These are phyloP conservation scores for Entomophthora muscae DNA, from an alignment of 371 early-diverging fungal genomes.

Conservation along the genomic window DNA sequence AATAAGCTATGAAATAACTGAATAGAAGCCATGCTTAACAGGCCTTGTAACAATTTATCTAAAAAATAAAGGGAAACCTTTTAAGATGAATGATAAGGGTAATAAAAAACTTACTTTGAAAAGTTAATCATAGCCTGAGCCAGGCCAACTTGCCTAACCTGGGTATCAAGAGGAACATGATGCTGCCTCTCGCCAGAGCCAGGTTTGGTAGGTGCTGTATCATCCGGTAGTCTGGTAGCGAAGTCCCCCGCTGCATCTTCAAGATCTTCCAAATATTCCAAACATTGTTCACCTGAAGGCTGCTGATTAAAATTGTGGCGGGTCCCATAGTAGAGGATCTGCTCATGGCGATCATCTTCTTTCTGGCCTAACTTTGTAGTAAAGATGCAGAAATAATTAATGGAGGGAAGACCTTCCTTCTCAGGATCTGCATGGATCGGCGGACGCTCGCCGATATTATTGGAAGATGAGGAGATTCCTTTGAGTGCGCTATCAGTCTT, in stretches of 20 bases:
- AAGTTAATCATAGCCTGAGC: conserved; percentile 66
- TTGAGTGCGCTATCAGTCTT: background rate
- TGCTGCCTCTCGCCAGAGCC: conserved; percentile 9
- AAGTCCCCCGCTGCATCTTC: no score
- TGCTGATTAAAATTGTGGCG: conserved; percentile 14
- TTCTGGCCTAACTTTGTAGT: conserved; percentile 48
- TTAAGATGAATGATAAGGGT: no score
- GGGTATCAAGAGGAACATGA: conserved; percentile 53
- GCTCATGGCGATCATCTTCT: conserved; percentile 48
- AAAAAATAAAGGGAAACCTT: no score
- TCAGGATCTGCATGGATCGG: background rate
- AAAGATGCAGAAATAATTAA: conserved; percentile 47
- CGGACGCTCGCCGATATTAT: background rate
- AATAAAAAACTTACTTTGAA: conserved; percentile 40
- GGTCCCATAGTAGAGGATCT: conserved; percentile 59
- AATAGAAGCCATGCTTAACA: no score
- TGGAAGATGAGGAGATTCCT: background rate
- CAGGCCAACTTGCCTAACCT: conserved; percentile 64
- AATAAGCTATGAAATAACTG: no score
- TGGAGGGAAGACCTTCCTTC: conserved; percentile 17
- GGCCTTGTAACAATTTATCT: no score
- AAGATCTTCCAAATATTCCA: no score
- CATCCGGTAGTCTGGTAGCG: no score
- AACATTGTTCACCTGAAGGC: no score
- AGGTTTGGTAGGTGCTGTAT: no score